Conservation (phyloP, 371 early-diverging fungal species). For the Globomyces sp. region DNA sequence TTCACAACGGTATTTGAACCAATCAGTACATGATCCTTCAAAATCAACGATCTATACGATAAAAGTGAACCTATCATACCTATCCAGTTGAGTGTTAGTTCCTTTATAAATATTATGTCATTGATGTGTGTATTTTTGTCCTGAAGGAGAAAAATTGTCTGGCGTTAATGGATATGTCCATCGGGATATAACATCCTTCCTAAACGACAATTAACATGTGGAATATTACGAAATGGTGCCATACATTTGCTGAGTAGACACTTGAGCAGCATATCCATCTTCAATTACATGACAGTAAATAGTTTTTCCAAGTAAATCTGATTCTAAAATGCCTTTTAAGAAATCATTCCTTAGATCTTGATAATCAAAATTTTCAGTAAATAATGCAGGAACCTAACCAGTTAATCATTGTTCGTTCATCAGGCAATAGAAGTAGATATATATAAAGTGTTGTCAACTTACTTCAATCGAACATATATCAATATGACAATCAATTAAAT, state of each 20-base stretch:
- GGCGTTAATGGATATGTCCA: slow-evolving; percentile 94
- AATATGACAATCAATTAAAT: slow-evolving; percentile 89
- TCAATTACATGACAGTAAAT: slow-evolving; percentile 78
- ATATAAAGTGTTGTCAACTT: slow-evolving; percentile 1
- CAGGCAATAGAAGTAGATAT: not conserved
- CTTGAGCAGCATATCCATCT: slow-evolving; percentile 82
- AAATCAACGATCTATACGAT: slow-evolving; percentile 58
- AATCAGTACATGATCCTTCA: slow-evolving; percentile 81
- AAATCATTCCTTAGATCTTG: slow-evolving; percentile 88
- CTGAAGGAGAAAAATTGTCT: slow-evolving; percentile 73
- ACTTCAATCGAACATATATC: slow-evolving; percentile 91
- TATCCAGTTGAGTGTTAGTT: slow-evolving; percentile 58
- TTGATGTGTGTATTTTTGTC: slow-evolving; percentile 66
- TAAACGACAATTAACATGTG: slow-evolving; percentile 28
- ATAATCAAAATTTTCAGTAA: slow-evolving; percentile 97
- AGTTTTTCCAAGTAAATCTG: slow-evolving; percentile 84
- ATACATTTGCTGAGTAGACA: slow-evolving; percentile 78
- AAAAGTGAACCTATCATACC: too few species aligned
- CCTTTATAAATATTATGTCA: slow-evolving; percentile 87
- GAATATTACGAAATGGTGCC: slow-evolving; percentile 54
- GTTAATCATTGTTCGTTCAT: slow-evolving; percentile 2
- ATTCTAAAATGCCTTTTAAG: slow-evolving; percentile 85
- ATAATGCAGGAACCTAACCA: slow-evolving; percentile 78
- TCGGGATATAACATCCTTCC: slow-evolving; percentile 83
- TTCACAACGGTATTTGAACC: slow-evolving; percentile 77